phyloP scores from a whole-genome alignment of 768 basidiomycete genomes.

The Nidula microcarpa region DNA sequence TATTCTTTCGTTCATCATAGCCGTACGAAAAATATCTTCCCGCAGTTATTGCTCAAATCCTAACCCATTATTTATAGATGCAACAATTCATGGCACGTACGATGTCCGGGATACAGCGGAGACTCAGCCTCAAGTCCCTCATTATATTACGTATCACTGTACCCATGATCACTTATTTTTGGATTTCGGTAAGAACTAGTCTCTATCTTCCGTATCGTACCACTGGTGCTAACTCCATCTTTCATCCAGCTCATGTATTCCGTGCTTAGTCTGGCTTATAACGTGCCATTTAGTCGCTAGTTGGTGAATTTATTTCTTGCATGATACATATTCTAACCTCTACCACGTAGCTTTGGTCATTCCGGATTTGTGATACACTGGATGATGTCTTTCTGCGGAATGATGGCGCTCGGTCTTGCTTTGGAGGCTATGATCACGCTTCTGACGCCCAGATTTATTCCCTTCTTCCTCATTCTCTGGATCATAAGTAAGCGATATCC shows the following conservation, averaged over 20 bases:
- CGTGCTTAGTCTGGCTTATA: constrained; percentile 52
- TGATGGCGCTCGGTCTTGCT: constrained; percentile 58
- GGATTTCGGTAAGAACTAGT: too few relatives aligned
- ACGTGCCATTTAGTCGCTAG: constrained; percentile 47
- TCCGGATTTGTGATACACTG: constrained; percentile 61
- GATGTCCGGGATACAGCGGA: constrained; percentile 18
- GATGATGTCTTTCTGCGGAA: constrained; percentile 60
- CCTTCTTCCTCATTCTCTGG: constrained; percentile 63
- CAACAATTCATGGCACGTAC: constrained; percentile 21
- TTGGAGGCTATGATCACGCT: constrained; percentile 57
- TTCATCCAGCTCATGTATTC: too few relatives aligned
- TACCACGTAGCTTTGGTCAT: constrained; percentile 27
- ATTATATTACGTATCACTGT: not conserved
- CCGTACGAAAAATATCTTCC: constrained; percentile 20
- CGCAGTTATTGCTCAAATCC: not conserved
- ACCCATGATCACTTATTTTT: not conserved
- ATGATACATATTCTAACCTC: not conserved
- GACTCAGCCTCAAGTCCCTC: constrained; percentile 20
- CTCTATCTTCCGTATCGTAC: too few relatives aligned
- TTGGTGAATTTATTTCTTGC: not conserved
- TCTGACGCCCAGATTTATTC: constrained; percentile 46
- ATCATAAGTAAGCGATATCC: constrained; percentile 47
- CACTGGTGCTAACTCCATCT: too few relatives aligned
- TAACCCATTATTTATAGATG: not conserved
- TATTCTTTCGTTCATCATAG: constrained; percentile 40